Evolutionary conservation across 176 grass and related monocot genomes (phyloP).

Genomic region (Aegilops speltoides): DNA sequence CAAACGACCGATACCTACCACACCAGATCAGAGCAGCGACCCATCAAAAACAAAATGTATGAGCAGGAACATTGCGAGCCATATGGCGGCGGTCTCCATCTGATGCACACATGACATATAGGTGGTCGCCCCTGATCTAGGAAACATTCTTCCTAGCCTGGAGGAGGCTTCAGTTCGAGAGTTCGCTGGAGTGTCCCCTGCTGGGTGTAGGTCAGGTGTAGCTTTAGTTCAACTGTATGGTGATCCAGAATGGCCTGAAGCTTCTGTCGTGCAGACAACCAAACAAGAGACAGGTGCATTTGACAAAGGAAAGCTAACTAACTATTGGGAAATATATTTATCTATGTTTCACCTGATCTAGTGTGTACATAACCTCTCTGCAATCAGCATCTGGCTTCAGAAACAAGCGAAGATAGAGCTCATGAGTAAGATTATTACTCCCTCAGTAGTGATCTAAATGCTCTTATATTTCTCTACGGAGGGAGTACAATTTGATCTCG

Average conservation of each 20-base stretch:
- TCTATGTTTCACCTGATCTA: background rate
- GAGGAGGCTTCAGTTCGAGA: background rate
- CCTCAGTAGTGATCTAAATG: too few relatives aligned
- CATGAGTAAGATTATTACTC: too few relatives aligned
- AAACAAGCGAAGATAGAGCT: background rate
- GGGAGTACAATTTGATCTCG: too few relatives aligned
- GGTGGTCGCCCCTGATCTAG: constrained; percentile 32
- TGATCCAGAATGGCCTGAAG: background rate
- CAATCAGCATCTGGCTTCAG: constrained; percentile 13
- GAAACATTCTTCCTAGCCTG: constrained; percentile 6
- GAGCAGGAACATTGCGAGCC: background rate
- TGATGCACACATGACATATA: constrained; percentile 1
- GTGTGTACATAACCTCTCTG: background rate
- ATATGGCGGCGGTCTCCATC: constrained; percentile 19
- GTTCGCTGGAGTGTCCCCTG: background rate
- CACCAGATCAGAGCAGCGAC: constrained; percentile 5
- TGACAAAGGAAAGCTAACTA: background rate
- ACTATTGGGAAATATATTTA: background rate
- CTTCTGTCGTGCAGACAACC: background rate
- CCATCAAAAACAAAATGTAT: too few relatives aligned
- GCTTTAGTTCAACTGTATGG: background rate
- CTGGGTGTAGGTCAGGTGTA: background rate
- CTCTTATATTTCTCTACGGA: too few relatives aligned
- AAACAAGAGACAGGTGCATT: background rate
- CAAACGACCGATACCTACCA: constrained; percentile 19